phyloP scores from a whole-genome alignment of 805 yeast species.

The Starmerella stigmatis region DNA sequence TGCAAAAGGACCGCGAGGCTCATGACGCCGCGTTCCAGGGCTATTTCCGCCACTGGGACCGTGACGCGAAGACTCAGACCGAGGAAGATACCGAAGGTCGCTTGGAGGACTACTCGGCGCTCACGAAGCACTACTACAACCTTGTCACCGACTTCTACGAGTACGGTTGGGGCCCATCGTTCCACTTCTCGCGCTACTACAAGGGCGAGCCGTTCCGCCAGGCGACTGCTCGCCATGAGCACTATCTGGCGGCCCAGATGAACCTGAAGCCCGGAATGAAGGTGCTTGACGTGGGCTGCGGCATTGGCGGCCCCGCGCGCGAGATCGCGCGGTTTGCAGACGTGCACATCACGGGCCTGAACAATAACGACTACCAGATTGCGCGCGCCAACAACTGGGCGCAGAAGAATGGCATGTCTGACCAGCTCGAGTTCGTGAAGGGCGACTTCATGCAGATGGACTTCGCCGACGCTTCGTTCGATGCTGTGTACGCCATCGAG shows the following conservation, averaged over 20 bases:
- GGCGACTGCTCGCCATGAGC: conserved; percentile 92
- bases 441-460: conserved; percentile 99
- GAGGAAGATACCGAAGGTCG: conserved; percentile 45
- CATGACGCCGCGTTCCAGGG: conserved; percentile 76
- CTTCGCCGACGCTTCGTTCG: conserved; percentile 78
- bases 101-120: conserved; percentile 73
- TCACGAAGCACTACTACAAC: conserved; percentile 93
- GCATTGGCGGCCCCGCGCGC: conserved; percentile 99
- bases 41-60: conserved; percentile 95
- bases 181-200: conserved; percentile 93
- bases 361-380: conserved; percentile 92
- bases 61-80: conserved; percentile 54
- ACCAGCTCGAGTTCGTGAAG: conserved; percentile 76
- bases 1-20: conserved; percentile 67
- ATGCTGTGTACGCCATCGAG: conserved; percentile 96
- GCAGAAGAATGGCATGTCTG: conserved; percentile 47
- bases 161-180: conserved; percentile 98
- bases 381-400: conserved; percentile 84
- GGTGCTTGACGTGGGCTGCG: conserved; percentile 96
- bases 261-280: conserved; percentile 67
- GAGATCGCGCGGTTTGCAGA: conserved; percentile 88
- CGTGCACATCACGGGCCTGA: conserved; percentile 76
- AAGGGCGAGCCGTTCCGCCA: conserved; percentile 87
- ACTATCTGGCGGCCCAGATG: conserved; percentile 81
- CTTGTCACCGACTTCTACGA: conserved; percentile 96